Percentiles rank a stretch among this genome's conserved stretches.
Evolutionary conservation across 2,329 filamentous ascomycete genomes (phyloP).

Genomic region (Penicillium sp.): DNA sequence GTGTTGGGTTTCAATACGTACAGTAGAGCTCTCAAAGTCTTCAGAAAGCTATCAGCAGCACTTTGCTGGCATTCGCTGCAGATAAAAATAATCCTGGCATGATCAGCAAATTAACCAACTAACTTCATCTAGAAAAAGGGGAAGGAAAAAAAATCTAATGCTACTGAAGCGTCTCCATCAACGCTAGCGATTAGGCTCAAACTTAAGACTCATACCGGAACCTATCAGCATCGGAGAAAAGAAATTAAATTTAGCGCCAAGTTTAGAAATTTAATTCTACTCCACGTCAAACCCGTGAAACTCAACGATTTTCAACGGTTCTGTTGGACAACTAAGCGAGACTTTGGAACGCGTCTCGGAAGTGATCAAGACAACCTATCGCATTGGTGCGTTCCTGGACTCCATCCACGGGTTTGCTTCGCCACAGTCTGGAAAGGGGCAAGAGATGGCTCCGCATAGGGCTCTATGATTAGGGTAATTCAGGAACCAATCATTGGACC

Average conservation of each 20-base stretch:
- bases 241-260: constrained; percentile 14
- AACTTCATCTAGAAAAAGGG: neutral
- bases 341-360: constrained; percentile 2
- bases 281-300: constrained; percentile 16
- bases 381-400: constrained; percentile 8
- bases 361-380: neutral
- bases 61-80: neutral
- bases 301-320: constrained; percentile 18
- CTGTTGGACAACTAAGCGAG: constrained; percentile 17
- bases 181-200: constrained; percentile 18
- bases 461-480: constrained; percentile 10
- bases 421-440: constrained; percentile 17
- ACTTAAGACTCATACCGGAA: constrained; percentile 2
- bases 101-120: neutral
- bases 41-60: neutral
- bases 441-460: constrained; percentile 18
- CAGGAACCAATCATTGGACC: constrained; percentile 17
- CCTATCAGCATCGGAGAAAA: constrained; percentile 7
- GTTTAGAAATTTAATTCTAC: constrained; percentile 1
- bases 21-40: neutral
- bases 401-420: constrained; percentile 16
- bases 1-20: neutral
- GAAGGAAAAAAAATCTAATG: neutral
- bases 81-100: neutral
- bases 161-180: constrained; percentile 7